Base-by-base conservation (phyloP, 306 rosid species). In the Fragaria nilgerrensis region DNA sequence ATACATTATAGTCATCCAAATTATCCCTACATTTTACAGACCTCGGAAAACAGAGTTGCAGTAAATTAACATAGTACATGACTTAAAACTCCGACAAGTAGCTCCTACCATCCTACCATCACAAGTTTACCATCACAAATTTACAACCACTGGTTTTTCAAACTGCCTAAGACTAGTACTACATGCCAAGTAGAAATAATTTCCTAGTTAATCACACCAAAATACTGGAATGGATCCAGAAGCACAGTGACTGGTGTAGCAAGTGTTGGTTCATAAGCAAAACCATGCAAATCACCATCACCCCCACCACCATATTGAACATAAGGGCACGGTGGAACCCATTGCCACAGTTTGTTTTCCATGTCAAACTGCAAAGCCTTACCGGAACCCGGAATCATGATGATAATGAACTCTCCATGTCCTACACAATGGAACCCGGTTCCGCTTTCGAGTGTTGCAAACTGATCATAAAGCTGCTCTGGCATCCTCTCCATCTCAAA, bases 401-500 rank as follows among this genome's bases (percentile, higher is more conserved):
- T 84, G 1, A 82, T 82, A 17, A 92, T 65, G 25, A 96, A 96
- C 75, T 96, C 98, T 0, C 99, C 99, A 78, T 92, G 85, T 22
- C 90, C 97, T 20, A 91, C 92, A 22, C 96, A 88, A 1, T 79
- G 93, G 47, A 92, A 96, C 7, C 98, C 99, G 19, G 83, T 84
- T 39, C 91, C 97, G 14, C 25, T 69, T 74, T 96, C 99, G 58
- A 89, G 2, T 3, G 88, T 92, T 0, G 80, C 85, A 53, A 91
- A 95, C 76, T 95, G 90, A 29, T 74, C 15, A 65, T 88, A 95
- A 1, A 95, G 89, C 43, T 89, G 96, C 47, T 89, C 97, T 0
- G 99, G 99, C 99, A 95, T 95, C 64, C 99, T 87, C 68, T 96
- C 98, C n/a, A 87, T 82, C 66, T 96, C 99, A 59, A 90, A 86